These are phyloP conservation scores for Eutrema yunnanense DNA, from an alignment of 345 rosid species.

Conservation along the genomic window DNA sequence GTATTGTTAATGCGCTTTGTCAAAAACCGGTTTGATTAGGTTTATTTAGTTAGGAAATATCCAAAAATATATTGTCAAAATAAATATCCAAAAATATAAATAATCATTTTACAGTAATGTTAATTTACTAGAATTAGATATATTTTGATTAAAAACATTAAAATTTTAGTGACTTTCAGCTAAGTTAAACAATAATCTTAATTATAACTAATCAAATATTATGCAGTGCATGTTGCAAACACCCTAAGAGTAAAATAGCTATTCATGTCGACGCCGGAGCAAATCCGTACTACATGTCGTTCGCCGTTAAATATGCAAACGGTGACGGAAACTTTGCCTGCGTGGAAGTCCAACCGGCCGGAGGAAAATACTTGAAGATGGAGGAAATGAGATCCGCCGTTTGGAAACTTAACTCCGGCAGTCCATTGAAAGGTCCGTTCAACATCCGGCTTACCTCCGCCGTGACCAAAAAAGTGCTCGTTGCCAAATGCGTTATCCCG, in stretches of 20 bases:
- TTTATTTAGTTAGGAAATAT: not conserved
- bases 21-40: not conserved
- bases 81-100: too few relatives aligned
- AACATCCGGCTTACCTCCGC: constrained; percentile 45
- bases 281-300: constrained; percentile 51
- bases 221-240: constrained; percentile 54
- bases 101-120: too few relatives aligned
- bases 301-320: constrained; percentile 35
- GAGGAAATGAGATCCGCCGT: constrained; percentile 61
- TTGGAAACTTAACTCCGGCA: constrained; percentile 50
- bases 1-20: not conserved
- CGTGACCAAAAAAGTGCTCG: constrained; percentile 24
- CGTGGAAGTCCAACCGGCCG: constrained; percentile 41
- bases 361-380: constrained; percentile 50
- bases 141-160: too few relatives aligned
- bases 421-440: constrained; percentile 45
- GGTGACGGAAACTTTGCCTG: constrained; percentile 59
- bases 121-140: too few relatives aligned
- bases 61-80: too few relatives aligned
- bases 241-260: constrained; percentile 33
- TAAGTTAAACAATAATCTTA: not conserved
- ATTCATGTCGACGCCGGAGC: constrained; percentile 62
- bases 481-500: constrained; percentile 49
- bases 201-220: not conserved
- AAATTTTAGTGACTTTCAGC: too few relatives aligned